Evolutionary conservation across 1,139 yeast species (phyloP), one percentile per base, ranked within the genome.

Genomic region (Eremothecium coryli): DNA sequence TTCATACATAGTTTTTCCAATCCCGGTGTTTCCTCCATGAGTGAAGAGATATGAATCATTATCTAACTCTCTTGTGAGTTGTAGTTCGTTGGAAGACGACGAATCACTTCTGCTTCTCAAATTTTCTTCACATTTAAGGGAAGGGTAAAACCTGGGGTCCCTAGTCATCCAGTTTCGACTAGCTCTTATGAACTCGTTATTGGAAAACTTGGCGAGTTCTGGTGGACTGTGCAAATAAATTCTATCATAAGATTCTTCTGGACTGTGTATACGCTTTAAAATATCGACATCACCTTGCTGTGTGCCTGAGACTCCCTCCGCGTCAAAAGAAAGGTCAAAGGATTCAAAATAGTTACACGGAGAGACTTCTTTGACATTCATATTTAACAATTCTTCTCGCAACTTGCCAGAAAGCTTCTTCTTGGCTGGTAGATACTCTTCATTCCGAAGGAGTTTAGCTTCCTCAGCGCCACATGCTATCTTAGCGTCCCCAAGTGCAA

Each of bases 291-390:
- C 16, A 13, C n/a, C 10, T 4, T 3, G 16, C 16, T n/a, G 10
- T 15, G 10, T 11, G 13, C 4, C 15, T 4, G 14, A 4, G 17
- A 5, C 5, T 12, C n/a, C n/a, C 9, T 27, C 22, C 4, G 15
- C 30, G 4, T 27, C 30, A 27, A 27, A 27, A n/a, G 30, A 27
- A 11, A 27, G 22, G n/a, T 27, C n/a, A 17, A 27, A 27, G 4
- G 30, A n/a, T 15, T 15, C 30, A 16, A 17, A 18, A 4, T 15
- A 18, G 5, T n/a, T 17, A 6, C 20, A 9, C 3, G 20, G 22
- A 5, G 28, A 13, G 16, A 16, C 16, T 15, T 25, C 28, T 3
- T n/a, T 25, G 13, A 25, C 5, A 11, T 25, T 25, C n/a, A 25
- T 4, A 12, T n/a, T 25, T 11, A 13, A 6, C 12, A 25, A 13